Percentiles rank a stretch among this genome's conserved stretches.
These are phyloP conservation scores for Colletotrichum sp. DNA, from an alignment of 2,329 filamentous ascomycete genomes.

Conservation along the genomic window DNA sequence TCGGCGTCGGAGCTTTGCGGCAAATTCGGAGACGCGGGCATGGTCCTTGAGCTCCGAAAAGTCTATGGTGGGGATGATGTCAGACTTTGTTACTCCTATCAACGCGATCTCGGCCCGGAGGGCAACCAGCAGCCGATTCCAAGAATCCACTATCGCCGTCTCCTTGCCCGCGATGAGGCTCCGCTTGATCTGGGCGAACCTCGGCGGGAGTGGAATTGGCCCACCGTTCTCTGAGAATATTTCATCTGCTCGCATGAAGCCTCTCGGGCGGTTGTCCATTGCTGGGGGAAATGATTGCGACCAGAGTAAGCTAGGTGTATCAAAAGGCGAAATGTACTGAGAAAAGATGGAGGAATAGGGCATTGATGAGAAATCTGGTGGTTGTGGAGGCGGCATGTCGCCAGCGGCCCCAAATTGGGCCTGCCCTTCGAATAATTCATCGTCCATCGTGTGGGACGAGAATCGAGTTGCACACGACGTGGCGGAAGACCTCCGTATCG, in stretches of 20 bases:
- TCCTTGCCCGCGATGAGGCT: conserved; percentile 61
- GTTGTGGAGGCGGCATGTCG: conserved; percentile 4
- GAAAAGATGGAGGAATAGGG: conserved; percentile 8
- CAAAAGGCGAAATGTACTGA: conserved; percentile 17
- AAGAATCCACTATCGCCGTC: conserved; percentile 56
- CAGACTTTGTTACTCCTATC: conserved; percentile 54
- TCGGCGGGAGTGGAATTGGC: conserved; percentile 59
- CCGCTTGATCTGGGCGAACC: conserved; percentile 62
- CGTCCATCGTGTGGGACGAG: neutral
- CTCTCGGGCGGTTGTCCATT: conserved; percentile 17
- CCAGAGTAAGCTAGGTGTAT: conserved; percentile 23
- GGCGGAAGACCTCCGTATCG: neutral
- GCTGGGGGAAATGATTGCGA: conserved; percentile 20
- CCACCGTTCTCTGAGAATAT: conserved; percentile 19
- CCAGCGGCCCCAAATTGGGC: neutral
- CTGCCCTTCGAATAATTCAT: conserved; percentile 1
- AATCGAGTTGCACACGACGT: neutral
- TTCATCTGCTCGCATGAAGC: conserved; percentile 18
- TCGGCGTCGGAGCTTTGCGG: conserved; percentile 34
- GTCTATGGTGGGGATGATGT: conserved; percentile 61
- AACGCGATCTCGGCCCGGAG: conserved; percentile 57
- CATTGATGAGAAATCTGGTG: conserved; percentile 7
- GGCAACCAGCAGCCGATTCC: conserved; percentile 57
- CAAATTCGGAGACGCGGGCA: conserved; percentile 57
- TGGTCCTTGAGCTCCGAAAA: conserved; percentile 54